Evolutionary conservation across 2,329 filamentous ascomycete genomes (phyloP).

Genomic region (Ceratocystis lukuohia): DNA sequence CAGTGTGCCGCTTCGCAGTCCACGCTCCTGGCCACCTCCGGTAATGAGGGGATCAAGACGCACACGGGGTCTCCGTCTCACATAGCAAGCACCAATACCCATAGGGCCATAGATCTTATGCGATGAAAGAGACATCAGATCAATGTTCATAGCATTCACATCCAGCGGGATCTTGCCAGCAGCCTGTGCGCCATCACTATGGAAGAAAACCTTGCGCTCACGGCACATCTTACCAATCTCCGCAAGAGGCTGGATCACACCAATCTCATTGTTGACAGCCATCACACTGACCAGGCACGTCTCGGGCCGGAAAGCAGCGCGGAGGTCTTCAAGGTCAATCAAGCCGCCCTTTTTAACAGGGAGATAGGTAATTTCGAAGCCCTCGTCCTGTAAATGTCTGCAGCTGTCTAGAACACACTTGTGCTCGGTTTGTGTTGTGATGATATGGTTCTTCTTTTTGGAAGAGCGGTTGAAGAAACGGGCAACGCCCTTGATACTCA

Average conservation of each 20-base stretch:
- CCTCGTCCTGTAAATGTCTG: constrained; percentile 90
- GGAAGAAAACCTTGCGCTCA: constrained; percentile 90
- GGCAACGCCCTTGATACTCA: constrained; percentile 97
- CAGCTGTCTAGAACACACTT: constrained; percentile 98
- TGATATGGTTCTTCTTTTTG: constrained; percentile 98
- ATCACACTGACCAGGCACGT: constrained; percentile 92
- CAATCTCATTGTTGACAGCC: constrained; percentile 99
- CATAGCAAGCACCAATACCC: constrained; percentile 91
- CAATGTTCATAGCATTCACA: constrained; percentile 95
- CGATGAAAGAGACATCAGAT: constrained; percentile 95
- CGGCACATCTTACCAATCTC: constrained; percentile 89
- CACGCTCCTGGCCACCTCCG: constrained; percentile 90
- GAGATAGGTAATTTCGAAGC: constrained; percentile 92
- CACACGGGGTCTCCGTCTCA: constrained; percentile 81
- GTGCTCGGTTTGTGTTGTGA: constrained; percentile 95
- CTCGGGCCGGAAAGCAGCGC: constrained; percentile 79
- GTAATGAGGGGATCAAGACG: constrained; percentile 92
- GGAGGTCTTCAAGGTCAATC: constrained; percentile 68
- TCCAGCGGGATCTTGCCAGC: constrained; percentile 97
- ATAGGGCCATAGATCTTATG: constrained; percentile 99
- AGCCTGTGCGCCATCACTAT: constrained; percentile 90
- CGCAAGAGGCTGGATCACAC: constrained; percentile 91
- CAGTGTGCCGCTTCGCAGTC: constrained; percentile 83
- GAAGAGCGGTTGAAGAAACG: constrained; percentile 84
- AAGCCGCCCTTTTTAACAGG: constrained; percentile 81